Evolutionary conservation across 2,329 filamentous ascomycete species (phyloP).

Genomic region (Eutypa lata): DNA sequence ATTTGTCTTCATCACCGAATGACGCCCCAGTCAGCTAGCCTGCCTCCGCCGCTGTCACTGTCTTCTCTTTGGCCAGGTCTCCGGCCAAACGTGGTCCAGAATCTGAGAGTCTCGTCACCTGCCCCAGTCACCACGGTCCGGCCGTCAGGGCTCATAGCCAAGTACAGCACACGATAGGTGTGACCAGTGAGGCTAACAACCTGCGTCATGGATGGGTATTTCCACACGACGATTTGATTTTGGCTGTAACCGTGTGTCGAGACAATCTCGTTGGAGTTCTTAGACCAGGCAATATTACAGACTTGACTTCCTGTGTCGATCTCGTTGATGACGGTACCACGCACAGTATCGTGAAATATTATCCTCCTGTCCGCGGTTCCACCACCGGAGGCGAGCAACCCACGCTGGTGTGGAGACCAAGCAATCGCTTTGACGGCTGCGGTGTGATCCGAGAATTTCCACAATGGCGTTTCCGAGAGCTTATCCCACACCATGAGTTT

Average conservation of each 20-base stretch:
- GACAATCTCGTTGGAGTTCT: slow-evolving; percentile 96
- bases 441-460: slow-evolving; percentile 91
- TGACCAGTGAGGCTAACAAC: slow-evolving; percentile 93
- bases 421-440: slow-evolving; percentile 97
- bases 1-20: slow-evolving; percentile 56
- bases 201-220: slow-evolving; percentile 97
- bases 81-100: slow-evolving; percentile 94
- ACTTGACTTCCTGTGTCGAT: slow-evolving; percentile 97
- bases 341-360: slow-evolving; percentile 94
- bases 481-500: slow-evolving; percentile 99
- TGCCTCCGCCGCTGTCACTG: slow-evolving; percentile 56
- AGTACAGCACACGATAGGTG: slow-evolving; percentile 91
- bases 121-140: slow-evolving; percentile 92
- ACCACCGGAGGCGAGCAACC: slow-evolving; percentile 90
- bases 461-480: slow-evolving; percentile 84
- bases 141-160: slow-evolving; percentile 96
- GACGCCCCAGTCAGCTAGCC: slow-evolving; percentile 75
- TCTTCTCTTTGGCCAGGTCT: slow-evolving; percentile 71
- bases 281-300: slow-evolving; percentile 97
- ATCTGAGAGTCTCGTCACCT: slow-evolving; percentile 90
- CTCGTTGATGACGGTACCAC: slow-evolving; percentile 77
- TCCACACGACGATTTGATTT: slow-evolving; percentile 99
- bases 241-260: slow-evolving; percentile 96
- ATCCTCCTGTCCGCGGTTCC: slow-evolving; percentile 95
- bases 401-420: slow-evolving; percentile 95